These are phyloP conservation scores for Areca catechu DNA, from an alignment of 176 grass and related monocot species.

Conservation along the genomic window DNA sequence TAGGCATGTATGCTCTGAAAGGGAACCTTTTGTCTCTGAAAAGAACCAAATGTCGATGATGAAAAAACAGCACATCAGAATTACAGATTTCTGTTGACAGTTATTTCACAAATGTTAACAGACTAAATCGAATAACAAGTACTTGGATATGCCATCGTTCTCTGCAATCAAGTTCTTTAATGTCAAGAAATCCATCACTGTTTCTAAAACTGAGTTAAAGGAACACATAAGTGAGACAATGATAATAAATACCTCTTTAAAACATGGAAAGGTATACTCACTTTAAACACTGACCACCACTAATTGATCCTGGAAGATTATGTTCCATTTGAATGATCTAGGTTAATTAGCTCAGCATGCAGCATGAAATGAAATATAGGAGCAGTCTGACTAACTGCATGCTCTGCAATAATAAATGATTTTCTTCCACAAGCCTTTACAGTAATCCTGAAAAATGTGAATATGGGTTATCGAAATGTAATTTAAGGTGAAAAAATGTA, in stretches of 20 bases:
- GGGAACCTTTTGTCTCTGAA: conserved; percentile 60
- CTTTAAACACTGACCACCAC: conserved; percentile 65
- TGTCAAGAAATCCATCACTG: conserved; percentile 74
- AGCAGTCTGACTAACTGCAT: conserved; percentile 39
- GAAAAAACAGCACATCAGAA: conserved; percentile 27
- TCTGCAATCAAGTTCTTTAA: conserved; percentile 68
- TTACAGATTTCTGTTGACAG: not conserved
- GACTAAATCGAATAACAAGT: conserved; percentile 16
- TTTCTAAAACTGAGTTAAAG: conserved; percentile 51
- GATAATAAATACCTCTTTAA: not conserved
- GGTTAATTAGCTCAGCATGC: conserved; percentile 51
- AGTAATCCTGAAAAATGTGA: conserved; percentile 31
- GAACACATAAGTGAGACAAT: conserved; percentile 15
- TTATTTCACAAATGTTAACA: conserved; percentile 7
- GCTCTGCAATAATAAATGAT: conserved; percentile 42
- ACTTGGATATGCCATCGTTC: conserved; percentile 70
- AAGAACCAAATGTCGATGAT: conserved; percentile 67
- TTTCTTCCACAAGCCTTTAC: conserved; percentile 48
- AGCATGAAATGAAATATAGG: conserved; percentile 55
- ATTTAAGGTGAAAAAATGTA: too few relatives aligned
- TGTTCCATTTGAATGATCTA: conserved; percentile 44
- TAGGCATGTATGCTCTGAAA: conserved; percentile 77
- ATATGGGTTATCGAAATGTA: too few relatives aligned
- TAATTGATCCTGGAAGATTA: conserved; percentile 32
- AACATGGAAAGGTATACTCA: conserved; percentile 22